A percentile compares a stretch with the other conserved stretches of the same genome.
phyloP scores from a whole-genome alignment of 306 rosid genomes.

The Lotus japonicus region DNA sequence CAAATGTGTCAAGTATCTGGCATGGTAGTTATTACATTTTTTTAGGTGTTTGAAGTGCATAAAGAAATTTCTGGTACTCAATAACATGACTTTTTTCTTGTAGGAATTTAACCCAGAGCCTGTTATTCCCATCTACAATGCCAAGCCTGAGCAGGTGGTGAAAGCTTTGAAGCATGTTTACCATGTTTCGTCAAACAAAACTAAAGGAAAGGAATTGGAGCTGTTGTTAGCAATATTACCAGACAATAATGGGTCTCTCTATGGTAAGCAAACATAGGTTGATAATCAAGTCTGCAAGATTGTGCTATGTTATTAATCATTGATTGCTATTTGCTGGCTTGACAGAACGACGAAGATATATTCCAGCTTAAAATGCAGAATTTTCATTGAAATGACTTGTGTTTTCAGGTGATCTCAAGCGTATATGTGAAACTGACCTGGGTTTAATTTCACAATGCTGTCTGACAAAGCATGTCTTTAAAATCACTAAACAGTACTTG shows the following conservation, averaged over 20 bases:
- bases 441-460: slow-evolving; percentile 90
- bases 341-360: background rate
- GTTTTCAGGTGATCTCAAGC: slow-evolving; percentile 80
- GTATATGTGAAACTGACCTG: slow-evolving; percentile 90
- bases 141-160: slow-evolving; percentile 87
- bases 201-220: slow-evolving; percentile 84
- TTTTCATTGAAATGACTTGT: background rate
- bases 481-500: slow-evolving; percentile 79
- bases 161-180: slow-evolving; percentile 84
- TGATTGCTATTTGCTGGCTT: background rate
- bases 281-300: background rate
- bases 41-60: background rate
- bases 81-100: background rate
- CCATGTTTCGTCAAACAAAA: slow-evolving; percentile 70
- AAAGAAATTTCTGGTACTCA: background rate
- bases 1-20: slow-evolving; percentile 98
- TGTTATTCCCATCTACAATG: slow-evolving; percentile 78
- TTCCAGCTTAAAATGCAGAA: background rate
- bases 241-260: slow-evolving; percentile 84
- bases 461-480: slow-evolving; percentile 88
- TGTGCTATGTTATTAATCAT: background rate
- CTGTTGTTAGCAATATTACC: slow-evolving; percentile 81
- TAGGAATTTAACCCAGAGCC: slow-evolving; percentile 84
- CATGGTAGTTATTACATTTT: slow-evolving; percentile 48
- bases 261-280: slow-evolving; percentile 38